These are phyloP conservation scores for Blastobotrys muscicola DNA, from an alignment of 805 yeast species.

Conservation along the genomic window DNA sequence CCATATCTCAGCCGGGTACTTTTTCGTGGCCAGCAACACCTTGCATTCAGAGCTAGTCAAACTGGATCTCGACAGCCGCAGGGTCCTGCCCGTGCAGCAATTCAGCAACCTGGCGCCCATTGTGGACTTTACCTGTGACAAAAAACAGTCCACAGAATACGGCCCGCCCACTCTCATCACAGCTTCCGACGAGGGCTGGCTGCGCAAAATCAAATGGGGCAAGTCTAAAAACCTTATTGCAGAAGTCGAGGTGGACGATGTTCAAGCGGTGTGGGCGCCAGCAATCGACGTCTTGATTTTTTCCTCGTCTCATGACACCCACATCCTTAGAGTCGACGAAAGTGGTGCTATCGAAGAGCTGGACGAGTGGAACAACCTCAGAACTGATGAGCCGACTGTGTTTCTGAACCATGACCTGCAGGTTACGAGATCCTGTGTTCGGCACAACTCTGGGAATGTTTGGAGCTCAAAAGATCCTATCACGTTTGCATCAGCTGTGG, in stretches of 20 bases:
- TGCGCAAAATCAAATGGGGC: conserved; percentile 1
- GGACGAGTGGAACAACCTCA: not conserved
- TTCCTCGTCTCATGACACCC: not conserved
- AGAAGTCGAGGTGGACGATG: not conserved
- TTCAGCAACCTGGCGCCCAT: conserved; percentile 9
- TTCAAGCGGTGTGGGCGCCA: conserved; percentile 1
- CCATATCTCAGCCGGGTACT: conserved; percentile 8
- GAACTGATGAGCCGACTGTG: not conserved
- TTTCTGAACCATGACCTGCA: not conserved
- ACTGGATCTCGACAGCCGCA: conserved; percentile 1
- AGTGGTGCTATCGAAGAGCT: not conserved
- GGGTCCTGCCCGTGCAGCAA: conserved; percentile 1
- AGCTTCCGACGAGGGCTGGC: conserved; percentile 4
- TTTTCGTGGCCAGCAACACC: conserved; percentile 8
- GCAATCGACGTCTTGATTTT: not conserved
- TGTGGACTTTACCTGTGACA: conserved; percentile 3
- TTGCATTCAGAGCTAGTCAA: conserved; percentile 4
- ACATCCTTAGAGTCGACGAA: conserved; percentile 1
- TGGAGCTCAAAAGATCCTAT: not conserved
- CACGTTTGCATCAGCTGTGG: not conserved
- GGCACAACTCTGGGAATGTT: too few relatives aligned
- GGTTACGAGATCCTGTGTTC: not conserved
- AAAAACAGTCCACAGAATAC: not conserved
- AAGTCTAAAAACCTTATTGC: not conserved
- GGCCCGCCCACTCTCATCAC: conserved; percentile 4